phyloP scores from a whole-genome alignment of 306 rosid genomes.

The Neltuma alba region DNA sequence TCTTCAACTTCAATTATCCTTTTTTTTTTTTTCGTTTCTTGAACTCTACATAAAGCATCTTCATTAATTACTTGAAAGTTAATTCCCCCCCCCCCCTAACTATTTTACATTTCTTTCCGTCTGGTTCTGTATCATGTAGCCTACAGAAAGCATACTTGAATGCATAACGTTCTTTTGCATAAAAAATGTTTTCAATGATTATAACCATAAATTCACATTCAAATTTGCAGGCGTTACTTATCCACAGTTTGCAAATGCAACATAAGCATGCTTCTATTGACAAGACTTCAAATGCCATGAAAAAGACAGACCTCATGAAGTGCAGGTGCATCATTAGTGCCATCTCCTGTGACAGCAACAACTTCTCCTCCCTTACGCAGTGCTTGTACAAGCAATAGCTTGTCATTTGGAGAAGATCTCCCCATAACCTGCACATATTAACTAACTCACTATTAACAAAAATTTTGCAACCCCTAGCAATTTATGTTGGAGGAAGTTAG shows the following conservation, averaged over 20 bases:
- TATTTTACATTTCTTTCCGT: neutral
- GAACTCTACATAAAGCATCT: neutral
- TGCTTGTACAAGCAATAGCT: conserved; percentile 98
- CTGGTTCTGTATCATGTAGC: neutral
- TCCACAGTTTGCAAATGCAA: conserved; percentile 29
- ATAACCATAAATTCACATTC: conserved; percentile 23
- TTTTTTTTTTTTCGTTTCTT: neutral
- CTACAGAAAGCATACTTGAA: conserved; percentile 11
- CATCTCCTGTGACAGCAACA: conserved; percentile 99
- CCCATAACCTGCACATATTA: conserved; percentile 81
- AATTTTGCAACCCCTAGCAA: neutral
- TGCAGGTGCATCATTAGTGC: conserved; percentile 99
- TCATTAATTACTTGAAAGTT: neutral
- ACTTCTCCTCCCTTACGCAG: conserved; percentile 90
- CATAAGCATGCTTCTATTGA: conserved; percentile 17
- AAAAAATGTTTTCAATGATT: conserved; percentile 21
- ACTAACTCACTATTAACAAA: conserved; percentile 26
- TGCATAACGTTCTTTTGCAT: neutral
- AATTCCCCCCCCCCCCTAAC: neutral
- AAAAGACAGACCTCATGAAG: conserved; percentile 86
- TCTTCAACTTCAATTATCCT: neutral
- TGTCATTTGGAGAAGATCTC: conserved; percentile 98
- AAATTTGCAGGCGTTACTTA: conserved; percentile 19
- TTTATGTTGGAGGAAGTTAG: conserved; percentile 8
- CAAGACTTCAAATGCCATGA: conserved; percentile 33